phyloP scores from a whole-genome alignment of 2,329 filamentous ascomycete species.

The Pseudogymnoascus sp. region DNA sequence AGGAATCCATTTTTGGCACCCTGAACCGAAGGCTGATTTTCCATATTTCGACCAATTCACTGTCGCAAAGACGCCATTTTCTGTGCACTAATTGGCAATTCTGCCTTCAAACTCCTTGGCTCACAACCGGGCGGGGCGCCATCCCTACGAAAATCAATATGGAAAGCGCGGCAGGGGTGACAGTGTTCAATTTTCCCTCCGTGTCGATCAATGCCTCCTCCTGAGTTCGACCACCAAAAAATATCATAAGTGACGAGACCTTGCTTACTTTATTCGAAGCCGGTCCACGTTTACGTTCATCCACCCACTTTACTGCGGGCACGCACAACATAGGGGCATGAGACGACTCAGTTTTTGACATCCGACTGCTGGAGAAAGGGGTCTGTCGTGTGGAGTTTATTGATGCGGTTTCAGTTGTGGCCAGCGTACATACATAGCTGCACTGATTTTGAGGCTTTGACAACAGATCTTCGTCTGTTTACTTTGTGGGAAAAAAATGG shows the following conservation, averaged over 20 bases:
- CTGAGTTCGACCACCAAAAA: neutral
- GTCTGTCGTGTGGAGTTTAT: neutral
- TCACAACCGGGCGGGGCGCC: neutral
- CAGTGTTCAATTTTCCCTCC: neutral
- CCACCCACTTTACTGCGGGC: neutral
- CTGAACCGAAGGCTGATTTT: neutral
- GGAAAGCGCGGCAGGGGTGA: neutral
- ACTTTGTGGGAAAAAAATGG: neutral
- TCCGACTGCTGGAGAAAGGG: neutral
- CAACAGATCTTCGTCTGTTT: neutral
- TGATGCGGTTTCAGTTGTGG: neutral
- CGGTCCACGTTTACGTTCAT: neutral
- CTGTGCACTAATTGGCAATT: neutral
- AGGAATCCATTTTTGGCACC: neutral
- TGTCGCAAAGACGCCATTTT: constrained; percentile 1
- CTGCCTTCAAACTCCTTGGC: neutral
- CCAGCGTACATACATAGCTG: too few relatives aligned
- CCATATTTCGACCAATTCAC: neutral
- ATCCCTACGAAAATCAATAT: constrained; percentile 9
- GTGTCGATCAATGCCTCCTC: constrained; percentile 1
- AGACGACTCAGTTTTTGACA: constrained; percentile 6
- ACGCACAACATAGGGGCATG: constrained; percentile 2
- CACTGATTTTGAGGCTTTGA: neutral
- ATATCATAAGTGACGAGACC: neutral
- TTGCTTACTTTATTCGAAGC: neutral